These are phyloP conservation scores for Paradendryphiella salina DNA, from an alignment of 2,329 filamentous ascomycete genomes.

Conservation along the genomic window DNA sequence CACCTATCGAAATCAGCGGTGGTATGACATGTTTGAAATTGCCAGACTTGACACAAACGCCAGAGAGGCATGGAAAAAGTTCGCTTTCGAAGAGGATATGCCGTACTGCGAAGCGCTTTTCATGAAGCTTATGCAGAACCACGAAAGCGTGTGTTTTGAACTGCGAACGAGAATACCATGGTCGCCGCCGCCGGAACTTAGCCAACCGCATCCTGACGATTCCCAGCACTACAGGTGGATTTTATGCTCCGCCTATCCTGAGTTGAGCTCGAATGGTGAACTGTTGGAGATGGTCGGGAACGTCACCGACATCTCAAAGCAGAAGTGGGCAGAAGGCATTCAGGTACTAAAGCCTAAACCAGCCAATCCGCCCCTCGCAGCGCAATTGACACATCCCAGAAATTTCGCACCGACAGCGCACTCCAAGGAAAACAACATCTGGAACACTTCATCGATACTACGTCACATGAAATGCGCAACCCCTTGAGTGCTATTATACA, in stretches of 20 bases:
- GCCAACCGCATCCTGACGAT: conserved; percentile 12
- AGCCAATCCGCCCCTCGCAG: no score
- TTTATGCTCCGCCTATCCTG: conserved; percentile 37
- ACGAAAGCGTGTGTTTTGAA: conserved; percentile 44
- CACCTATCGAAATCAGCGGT: conserved; percentile 49
- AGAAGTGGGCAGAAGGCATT: conserved; percentile 45
- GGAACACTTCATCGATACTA: conserved; percentile 45
- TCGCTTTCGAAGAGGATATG: conserved; percentile 44
- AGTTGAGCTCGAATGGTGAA: conserved; percentile 26
- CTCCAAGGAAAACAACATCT: conserved; percentile 41
- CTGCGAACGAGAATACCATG: conserved; percentile 46
- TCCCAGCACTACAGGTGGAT: conserved; percentile 35
- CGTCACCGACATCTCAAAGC: conserved; percentile 44
- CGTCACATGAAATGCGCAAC: conserved; percentile 51
- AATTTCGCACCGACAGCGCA: conserved; percentile 34
- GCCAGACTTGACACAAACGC: conserved; percentile 21
- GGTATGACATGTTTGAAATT: conserved; percentile 41
- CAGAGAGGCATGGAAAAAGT: conserved; percentile 21
- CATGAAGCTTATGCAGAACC: conserved; percentile 35
- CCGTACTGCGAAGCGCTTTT: conserved; percentile 38
- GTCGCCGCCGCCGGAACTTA: conserved; percentile 28
- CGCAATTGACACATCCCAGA: conserved; percentile 13
- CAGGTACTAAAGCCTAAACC: conserved; percentile 2
- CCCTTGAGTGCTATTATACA: conserved; percentile 51
- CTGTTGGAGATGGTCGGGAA: conserved; percentile 41